These are phyloP conservation scores for Canna indica DNA, from an alignment of 176 grass and related monocot genomes.

Conservation along the genomic window DNA sequence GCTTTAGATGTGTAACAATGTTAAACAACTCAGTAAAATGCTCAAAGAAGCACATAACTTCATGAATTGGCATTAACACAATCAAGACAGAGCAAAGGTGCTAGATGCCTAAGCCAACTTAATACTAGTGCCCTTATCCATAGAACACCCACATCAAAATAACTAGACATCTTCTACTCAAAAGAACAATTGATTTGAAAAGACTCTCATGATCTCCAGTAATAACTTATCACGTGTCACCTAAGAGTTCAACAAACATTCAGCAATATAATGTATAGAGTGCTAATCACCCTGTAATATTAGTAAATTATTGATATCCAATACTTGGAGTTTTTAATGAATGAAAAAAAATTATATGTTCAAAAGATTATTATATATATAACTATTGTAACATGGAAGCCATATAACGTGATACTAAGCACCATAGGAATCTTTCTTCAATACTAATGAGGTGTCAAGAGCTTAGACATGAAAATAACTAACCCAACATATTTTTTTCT, in stretches of 20 bases:
- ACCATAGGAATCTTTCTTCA: background rate
- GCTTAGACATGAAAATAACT: background rate
- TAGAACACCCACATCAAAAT: background rate
- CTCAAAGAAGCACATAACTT: background rate
- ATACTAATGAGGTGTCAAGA: background rate
- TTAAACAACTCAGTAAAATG: background rate
- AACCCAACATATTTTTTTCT: no score
- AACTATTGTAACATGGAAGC: no score
- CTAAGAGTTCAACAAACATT: background rate
- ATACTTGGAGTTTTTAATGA: no score
- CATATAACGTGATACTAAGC: background rate
- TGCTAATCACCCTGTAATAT: background rate
- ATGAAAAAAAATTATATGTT: no score
- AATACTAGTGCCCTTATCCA: background rate
- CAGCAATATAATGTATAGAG: background rate
- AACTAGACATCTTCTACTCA: background rate
- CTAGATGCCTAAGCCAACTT: background rate
- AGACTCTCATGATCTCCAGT: background rate
- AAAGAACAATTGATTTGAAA: background rate
- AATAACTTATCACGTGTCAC: background rate
- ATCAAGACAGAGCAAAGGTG: background rate
- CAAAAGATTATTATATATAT: no score
- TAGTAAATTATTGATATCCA: background rate
- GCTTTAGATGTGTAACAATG: background rate
- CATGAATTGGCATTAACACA: no score